A percentile compares a stretch with the other conserved stretches of the same genome.
These are phyloP conservation scores for Plicaturopsis crispa DNA, from an alignment of 768 basidiomycete species.

Conservation along the genomic window DNA sequence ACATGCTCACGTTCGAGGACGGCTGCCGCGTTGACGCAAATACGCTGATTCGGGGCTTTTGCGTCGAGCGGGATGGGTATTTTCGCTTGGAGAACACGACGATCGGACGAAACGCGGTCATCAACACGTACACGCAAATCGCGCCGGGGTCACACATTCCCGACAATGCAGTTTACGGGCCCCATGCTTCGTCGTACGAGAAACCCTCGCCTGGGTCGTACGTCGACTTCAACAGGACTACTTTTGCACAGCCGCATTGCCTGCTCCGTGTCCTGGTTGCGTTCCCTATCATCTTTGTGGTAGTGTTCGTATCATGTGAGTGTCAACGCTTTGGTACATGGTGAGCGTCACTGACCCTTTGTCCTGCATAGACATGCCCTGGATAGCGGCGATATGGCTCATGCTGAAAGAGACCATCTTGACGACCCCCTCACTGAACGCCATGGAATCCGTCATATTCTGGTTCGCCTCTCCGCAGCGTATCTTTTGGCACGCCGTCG, in stretches of 20 bases:
- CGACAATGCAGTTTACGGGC: slow-evolving; percentile 32
- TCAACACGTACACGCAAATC: slow-evolving; percentile 37
- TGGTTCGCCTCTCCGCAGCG: slow-evolving; percentile 35
- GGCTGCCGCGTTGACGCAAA: slow-evolving; percentile 33
- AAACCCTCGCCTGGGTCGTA: slow-evolving; percentile 23
- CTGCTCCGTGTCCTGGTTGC: slow-evolving; percentile 28
- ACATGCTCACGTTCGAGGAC: slow-evolving; percentile 34
- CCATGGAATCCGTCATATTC: slow-evolving; percentile 31
- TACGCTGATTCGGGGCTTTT: slow-evolving; percentile 32
- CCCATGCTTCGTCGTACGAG: slow-evolving; percentile 38
- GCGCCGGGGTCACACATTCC: slow-evolving; percentile 31
- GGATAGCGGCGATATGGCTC: slow-evolving; percentile 30
- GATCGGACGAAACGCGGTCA: slow-evolving; percentile 27
- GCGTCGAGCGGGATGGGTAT: slow-evolving; percentile 35
- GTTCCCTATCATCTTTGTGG: slow-evolving; percentile 26
- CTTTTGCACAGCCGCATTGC: slow-evolving; percentile 22
- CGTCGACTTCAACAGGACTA: slow-evolving; percentile 32
- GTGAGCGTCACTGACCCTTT: neutral
- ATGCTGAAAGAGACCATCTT: slow-evolving; percentile 30
- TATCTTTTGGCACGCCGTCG: slow-evolving; percentile 30
- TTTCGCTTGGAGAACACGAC: slow-evolving; percentile 33
- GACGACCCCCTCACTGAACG: slow-evolving; percentile 16
- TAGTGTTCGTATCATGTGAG: slow-evolving; percentile 27
- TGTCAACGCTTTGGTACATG: slow-evolving; percentile 2
- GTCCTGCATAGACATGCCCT: slow-evolving; percentile 28